Percentiles rank a stretch among this genome's conserved stretches.
These are phyloP conservation scores for Aspergillus ochraceus DNA, from an alignment of 2,329 filamentous ascomycete genomes.

Conservation along the genomic window DNA sequence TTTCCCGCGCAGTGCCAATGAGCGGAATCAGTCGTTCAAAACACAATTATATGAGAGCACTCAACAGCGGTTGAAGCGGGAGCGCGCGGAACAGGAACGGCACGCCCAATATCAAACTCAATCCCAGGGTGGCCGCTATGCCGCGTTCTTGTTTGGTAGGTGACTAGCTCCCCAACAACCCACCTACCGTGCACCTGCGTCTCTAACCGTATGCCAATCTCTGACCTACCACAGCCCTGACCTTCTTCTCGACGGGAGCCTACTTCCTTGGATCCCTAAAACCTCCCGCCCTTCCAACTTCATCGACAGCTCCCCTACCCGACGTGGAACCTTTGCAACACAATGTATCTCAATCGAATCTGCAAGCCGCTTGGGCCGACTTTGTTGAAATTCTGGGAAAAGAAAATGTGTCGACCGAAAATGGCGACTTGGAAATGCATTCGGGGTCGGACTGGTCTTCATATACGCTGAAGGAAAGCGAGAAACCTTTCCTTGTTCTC, in stretches of 20 bases:
- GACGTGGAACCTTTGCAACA: conserved; percentile 52
- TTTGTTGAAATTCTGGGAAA: conserved; percentile 62
- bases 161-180: neutral
- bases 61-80: conserved; percentile 56
- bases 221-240: conserved; percentile 44
- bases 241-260: conserved; percentile 52
- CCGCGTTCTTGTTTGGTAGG: conserved; percentile 39
- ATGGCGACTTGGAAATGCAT: conserved; percentile 56
- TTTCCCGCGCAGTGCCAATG: conserved; percentile 20
- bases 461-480: conserved; percentile 43
- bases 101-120: conserved; percentile 48
- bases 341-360: conserved; percentile 56
- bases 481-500: conserved; percentile 62
- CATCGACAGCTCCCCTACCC: conserved; percentile 59
- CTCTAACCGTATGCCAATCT: neutral
- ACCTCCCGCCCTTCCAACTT: conserved; percentile 46
- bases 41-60: conserved; percentile 64
- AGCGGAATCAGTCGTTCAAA: conserved; percentile 53
- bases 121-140: conserved; percentile 39
- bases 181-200: conserved; percentile 8
- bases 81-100: conserved; percentile 57
- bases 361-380: conserved; percentile 66
- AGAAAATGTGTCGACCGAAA: conserved; percentile 62
- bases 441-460: conserved; percentile 65
- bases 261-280: conserved; percentile 57